A percentile compares a stretch with the other conserved stretches of the same genome.
These are phyloP conservation scores for Sphaerobolus stellatus DNA, from an alignment of 1,284 basidiomycete species.

Conservation along the genomic window DNA sequence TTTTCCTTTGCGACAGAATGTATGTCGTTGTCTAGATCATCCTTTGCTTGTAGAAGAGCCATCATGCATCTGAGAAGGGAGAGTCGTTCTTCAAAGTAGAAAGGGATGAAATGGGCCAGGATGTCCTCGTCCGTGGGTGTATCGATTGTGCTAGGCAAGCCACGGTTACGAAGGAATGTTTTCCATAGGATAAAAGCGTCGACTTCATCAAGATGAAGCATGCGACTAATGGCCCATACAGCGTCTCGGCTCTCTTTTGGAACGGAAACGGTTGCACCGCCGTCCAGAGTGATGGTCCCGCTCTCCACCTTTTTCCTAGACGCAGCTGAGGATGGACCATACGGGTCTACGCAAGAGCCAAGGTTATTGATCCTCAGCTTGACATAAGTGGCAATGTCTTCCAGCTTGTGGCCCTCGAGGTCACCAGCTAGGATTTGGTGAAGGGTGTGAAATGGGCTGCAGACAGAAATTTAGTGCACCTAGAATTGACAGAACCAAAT, in stretches of 20 bases:
- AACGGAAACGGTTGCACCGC: constrained; percentile 59
- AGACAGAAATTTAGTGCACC: not conserved
- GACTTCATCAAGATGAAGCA: constrained; percentile 74
- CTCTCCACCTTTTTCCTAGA: constrained; percentile 66
- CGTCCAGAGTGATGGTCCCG: constrained; percentile 61
- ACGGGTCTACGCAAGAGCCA: constrained; percentile 55
- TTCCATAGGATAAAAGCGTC: constrained; percentile 70
- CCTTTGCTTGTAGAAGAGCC: constrained; percentile 62
- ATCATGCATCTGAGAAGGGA: constrained; percentile 61
- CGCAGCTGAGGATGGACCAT: constrained; percentile 63
- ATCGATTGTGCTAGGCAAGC: constrained; percentile 47
- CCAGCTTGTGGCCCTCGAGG: constrained; percentile 52
- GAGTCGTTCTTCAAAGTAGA: constrained; percentile 80
- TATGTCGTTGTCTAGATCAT: constrained; percentile 52
- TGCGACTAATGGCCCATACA: constrained; percentile 64
- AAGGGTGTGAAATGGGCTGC: constrained; percentile 65
- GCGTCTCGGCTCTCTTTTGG: constrained; percentile 69
- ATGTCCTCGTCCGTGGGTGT: constrained; percentile 55
- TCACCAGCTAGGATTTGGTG: constrained; percentile 59
- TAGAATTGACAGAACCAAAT: not conserved
- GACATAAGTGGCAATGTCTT: constrained; percentile 59
- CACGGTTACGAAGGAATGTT: constrained; percentile 78
- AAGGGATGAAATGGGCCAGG: constrained; percentile 69
- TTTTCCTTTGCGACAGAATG: constrained; percentile 53
- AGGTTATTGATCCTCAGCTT: constrained; percentile 56